A percentile compares a stretch with the other conserved stretches of the same genome.
Evolutionary conservation across 495 filamentous ascomycete species (phyloP).

Genomic region (Daldinia grandis): DNA sequence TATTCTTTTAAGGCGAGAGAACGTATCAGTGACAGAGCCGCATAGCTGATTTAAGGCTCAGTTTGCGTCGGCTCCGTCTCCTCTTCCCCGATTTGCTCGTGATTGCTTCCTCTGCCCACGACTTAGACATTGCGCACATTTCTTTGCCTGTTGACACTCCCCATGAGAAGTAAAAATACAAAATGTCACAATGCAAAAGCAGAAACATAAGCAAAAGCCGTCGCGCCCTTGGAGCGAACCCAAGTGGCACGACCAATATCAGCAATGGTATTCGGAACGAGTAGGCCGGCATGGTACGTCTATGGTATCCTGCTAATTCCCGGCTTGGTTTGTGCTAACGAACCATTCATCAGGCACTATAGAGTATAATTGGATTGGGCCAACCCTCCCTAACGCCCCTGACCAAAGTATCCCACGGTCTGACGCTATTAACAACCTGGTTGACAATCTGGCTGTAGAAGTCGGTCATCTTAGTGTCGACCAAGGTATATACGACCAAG

Average conservation of each 20-base stretch:
- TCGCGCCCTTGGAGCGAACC: constrained; percentile 44
- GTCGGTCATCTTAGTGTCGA: constrained; percentile 12
- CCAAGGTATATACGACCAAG: constrained; percentile 29
- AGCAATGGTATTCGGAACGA: constrained; percentile 42
- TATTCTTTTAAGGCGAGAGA: constrained; percentile 29
- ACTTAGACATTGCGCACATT: constrained; percentile 27
- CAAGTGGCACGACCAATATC: constrained; percentile 43
- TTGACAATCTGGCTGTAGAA: constrained; percentile 23
- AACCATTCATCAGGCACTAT: constrained; percentile 30
- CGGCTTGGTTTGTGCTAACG: constrained; percentile 29
- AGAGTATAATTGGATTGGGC: constrained; percentile 39
- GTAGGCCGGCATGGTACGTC: constrained; percentile 42
- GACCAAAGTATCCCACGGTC: constrained; percentile 43
- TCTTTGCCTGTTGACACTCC: constrained; percentile 14
- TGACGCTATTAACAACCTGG: constrained; percentile 34
- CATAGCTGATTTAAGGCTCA: constrained; percentile 44
- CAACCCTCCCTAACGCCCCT: constrained; percentile 24
- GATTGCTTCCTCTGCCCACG: constrained; percentile 28
- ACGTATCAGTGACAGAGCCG: constrained; percentile 39
- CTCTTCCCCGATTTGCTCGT: constrained; percentile 28
- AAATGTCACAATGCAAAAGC: constrained; percentile 49
- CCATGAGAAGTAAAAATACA: constrained; percentile 37
- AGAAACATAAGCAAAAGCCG: constrained; percentile 42
- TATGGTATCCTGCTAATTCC: constrained; percentile 8
- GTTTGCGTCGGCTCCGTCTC: constrained; percentile 26